A percentile compares a stretch with the other conserved stretches of the same genome.
Conservation (phyloP, 192 early-diverging fungal species). For the Pilaira anomala region DNA sequence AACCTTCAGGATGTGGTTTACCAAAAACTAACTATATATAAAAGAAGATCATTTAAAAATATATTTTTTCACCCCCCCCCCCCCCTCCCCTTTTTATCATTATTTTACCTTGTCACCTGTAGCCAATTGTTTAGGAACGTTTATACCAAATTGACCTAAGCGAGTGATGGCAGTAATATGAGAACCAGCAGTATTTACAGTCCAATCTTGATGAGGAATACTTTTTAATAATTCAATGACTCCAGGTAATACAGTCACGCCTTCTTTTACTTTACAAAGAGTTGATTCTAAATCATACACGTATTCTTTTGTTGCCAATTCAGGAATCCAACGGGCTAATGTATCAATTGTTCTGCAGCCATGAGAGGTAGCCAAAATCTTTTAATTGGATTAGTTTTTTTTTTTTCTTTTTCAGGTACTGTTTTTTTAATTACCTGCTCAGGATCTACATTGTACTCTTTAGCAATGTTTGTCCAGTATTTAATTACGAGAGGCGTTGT, state of each 20-base stretch:
- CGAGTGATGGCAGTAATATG: slow-evolving; percentile 40
- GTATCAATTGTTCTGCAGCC: slow-evolving; percentile 49
- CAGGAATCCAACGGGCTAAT: slow-evolving; percentile 42
- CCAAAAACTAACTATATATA: slow-evolving; percentile 14
- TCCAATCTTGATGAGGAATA: slow-evolving; percentile 30
- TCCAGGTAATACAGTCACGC: slow-evolving; percentile 48
- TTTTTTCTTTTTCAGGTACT: neutral
- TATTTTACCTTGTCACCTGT: slow-evolving; percentile 26
- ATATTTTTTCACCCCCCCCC: too few species aligned
- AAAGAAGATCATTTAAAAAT: too few species aligned
- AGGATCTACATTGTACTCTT: slow-evolving; percentile 38
- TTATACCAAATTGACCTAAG: slow-evolving; percentile 38
- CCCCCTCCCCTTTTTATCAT: neutral
- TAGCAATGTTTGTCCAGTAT: slow-evolving; percentile 42
- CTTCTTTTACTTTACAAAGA: slow-evolving; percentile 33
- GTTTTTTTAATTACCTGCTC: slow-evolving; percentile 26
- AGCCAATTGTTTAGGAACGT: slow-evolving; percentile 31
- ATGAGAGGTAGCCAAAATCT: slow-evolving; percentile 47
- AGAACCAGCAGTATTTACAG: slow-evolving; percentile 45
- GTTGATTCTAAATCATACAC: slow-evolving; percentile 19
- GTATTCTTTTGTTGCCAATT: slow-evolving; percentile 21
- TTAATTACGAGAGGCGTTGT: slow-evolving; percentile 48
- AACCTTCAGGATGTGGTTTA: slow-evolving; percentile 34
- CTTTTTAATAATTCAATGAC: slow-evolving; percentile 30
- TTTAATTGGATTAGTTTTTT: neutral